These are phyloP conservation scores for Hygrophorus pudorinus DNA, from an alignment of 768 basidiomycete genomes.

Conservation along the genomic window DNA sequence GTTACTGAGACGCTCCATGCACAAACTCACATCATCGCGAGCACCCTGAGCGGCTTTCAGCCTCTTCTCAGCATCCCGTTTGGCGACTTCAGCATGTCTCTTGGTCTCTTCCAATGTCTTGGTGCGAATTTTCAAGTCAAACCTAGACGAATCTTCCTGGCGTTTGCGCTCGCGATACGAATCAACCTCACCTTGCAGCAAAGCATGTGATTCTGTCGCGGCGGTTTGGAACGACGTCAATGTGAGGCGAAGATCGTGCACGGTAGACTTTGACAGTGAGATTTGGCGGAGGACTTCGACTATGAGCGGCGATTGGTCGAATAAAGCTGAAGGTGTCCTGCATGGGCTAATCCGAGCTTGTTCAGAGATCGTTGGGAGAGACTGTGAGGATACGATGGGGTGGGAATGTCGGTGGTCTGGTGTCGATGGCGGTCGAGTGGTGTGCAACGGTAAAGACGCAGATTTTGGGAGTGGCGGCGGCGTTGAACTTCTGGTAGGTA, in stretches of 20 bases:
- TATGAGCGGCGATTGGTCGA: slow-evolving; percentile 62
- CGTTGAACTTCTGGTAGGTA: slow-evolving; percentile 51
- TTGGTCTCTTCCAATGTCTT: slow-evolving; percentile 83
- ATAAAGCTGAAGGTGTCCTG: slow-evolving; percentile 31
- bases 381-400: slow-evolving; percentile 19
- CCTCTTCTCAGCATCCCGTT: slow-evolving; percentile 83
- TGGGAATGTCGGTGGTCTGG: slow-evolving; percentile 16
- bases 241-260: slow-evolving; percentile 62
- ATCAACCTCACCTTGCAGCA: slow-evolving; percentile 67
- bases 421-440: slow-evolving; percentile 32
- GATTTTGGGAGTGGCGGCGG: slow-evolving; percentile 83
- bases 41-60: slow-evolving; percentile 58
- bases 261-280: slow-evolving; percentile 44
- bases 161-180: slow-evolving; percentile 65
- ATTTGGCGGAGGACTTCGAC: slow-evolving; percentile 73
- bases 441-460: slow-evolving; percentile 67
- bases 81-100: slow-evolving; percentile 69
- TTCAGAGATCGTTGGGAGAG: slow-evolving; percentile 17
- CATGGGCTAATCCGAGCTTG: slow-evolving; percentile 21
- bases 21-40: slow-evolving; percentile 51
- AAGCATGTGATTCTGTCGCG: slow-evolving; percentile 49
- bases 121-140: slow-evolving; percentile 74
- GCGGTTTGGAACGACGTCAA: slow-evolving; percentile 49
- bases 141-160: slow-evolving; percentile 69
- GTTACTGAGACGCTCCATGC: slow-evolving; percentile 48